Conservation (phyloP, 1,284 basidiomycete species). For the Boletus smithii region DNA sequence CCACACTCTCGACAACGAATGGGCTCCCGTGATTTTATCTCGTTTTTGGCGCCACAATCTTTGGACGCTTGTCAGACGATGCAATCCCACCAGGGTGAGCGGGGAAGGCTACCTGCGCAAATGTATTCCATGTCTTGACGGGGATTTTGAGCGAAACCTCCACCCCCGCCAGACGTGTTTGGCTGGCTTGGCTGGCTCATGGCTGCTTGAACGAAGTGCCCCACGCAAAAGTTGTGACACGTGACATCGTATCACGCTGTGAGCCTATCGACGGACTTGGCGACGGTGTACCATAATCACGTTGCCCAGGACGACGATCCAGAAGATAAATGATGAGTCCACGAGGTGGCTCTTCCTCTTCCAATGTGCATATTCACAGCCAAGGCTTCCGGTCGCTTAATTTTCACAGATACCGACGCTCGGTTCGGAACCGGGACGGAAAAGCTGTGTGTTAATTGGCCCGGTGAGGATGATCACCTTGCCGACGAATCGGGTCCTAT, state of each 20-base stretch:
- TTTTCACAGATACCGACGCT: too few species aligned
- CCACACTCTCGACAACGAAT: conserved; percentile 97
- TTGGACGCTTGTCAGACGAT: conserved; percentile 12
- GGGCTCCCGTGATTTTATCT: conserved; percentile 90
- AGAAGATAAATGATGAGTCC: too few species aligned
- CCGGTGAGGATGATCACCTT: conserved; percentile 29
- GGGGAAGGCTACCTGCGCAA: conserved; percentile 74
- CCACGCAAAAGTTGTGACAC: too few species aligned
- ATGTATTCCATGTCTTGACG: conserved; percentile 84
- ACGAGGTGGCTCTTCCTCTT: too few species aligned
- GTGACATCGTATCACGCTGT: too few species aligned
- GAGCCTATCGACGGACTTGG: too few species aligned
- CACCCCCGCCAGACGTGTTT: conserved; percentile 16
- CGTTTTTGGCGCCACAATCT: conserved; percentile 95
- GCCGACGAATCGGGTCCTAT: conserved; percentile 34
- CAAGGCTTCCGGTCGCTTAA: too few species aligned
- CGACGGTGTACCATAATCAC: too few species aligned
- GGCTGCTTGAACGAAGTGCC: conserved; percentile 4
- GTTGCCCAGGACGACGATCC: too few species aligned
- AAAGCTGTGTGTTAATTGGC: conserved; percentile 25
- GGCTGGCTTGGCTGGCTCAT: conserved; percentile 33
- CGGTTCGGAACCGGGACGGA: conserved; percentile 21
- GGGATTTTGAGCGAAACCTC: conserved; percentile 36
- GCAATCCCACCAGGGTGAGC: not conserved
- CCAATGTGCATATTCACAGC: too few species aligned